These are phyloP conservation scores for Lignosus rhinocerotis DNA, from an alignment of 1,284 basidiomycete species.

Conservation along the genomic window DNA sequence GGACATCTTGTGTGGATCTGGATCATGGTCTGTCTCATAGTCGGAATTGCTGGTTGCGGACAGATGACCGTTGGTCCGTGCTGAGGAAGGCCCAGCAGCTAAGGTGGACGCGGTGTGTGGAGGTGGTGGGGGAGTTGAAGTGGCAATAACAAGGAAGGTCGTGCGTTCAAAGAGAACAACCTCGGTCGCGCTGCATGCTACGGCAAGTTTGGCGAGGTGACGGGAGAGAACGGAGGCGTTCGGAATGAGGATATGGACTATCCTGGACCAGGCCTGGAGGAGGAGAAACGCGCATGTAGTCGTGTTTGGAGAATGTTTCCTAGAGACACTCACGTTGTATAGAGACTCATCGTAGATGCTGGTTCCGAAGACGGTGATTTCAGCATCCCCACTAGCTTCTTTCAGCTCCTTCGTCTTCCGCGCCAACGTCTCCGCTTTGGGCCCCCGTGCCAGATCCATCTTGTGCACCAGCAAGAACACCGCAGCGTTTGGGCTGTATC, in stretches of 20 bases:
- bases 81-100: slow-evolving; percentile 31
- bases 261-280: slow-evolving; percentile 91
- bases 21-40: slow-evolving; percentile 23
- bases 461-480: slow-evolving; percentile 96
- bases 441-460: slow-evolving; percentile 84
- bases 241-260: slow-evolving; percentile 96
- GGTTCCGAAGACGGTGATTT: slow-evolving; percentile 82
- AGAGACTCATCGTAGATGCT: slow-evolving; percentile 98
- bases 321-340: slow-evolving; percentile 71
- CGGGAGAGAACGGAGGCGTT: slow-evolving; percentile 87
- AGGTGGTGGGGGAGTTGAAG: slow-evolving; percentile 45
- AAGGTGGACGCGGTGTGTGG: slow-evolving; percentile 18
- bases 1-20: slow-evolving; percentile 57
- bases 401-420: slow-evolving; percentile 71
- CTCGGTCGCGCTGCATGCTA: slow-evolving; percentile 87
- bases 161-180: slow-evolving; percentile 96
- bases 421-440: slow-evolving; percentile 58
- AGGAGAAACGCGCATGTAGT: neutral
- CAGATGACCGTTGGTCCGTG: slow-evolving; percentile 23
- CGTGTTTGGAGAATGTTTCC: neutral
- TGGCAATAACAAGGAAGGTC: slow-evolving; percentile 96
- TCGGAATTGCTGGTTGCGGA: slow-evolving; percentile 14
- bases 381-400: slow-evolving; percentile 59
- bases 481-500: slow-evolving; percentile 77
- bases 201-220: slow-evolving; percentile 84